Evolutionary conservation across 2,329 filamentous ascomycete species (phyloP).

Genomic region (Sporothrix brunneoviolacea): DNA sequence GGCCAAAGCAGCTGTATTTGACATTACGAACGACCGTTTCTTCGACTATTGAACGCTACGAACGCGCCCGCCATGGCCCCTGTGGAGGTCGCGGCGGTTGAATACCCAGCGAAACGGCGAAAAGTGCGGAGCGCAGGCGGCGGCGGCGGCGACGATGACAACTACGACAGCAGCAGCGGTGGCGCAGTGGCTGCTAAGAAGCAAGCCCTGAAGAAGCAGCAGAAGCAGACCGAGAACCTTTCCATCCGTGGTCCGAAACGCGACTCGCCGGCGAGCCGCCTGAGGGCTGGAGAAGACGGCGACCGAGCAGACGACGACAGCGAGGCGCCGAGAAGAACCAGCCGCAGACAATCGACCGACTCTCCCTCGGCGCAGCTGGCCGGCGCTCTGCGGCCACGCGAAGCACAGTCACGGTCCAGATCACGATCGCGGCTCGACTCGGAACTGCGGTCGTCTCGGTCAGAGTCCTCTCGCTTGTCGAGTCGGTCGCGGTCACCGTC

Average conservation of each 20-base stretch:
- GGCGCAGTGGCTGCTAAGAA: background rate
- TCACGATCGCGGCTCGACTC: background rate
- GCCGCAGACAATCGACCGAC: constrained; percentile 2
- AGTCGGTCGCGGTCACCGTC: background rate
- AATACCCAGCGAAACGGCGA: constrained; percentile 12
- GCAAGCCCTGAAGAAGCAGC: background rate
- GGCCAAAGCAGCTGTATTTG: no score
- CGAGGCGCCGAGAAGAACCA: background rate
- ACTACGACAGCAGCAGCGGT: background rate
- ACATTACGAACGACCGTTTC: no score
- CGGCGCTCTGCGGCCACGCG: constrained; percentile 9
- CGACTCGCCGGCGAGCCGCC: no score
- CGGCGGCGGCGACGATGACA: background rate
- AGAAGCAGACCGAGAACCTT: background rate
- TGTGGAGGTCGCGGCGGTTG: constrained; percentile 1
- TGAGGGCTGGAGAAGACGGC: no score
- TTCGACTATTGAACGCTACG: no score
- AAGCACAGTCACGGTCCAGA: background rate
- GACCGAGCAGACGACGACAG: no score
- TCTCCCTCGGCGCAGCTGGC: constrained; percentile 18
- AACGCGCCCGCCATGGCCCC: constrained; percentile 9
- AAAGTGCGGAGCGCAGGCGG: background rate
- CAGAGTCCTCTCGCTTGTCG: background rate
- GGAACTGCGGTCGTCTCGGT: background rate
- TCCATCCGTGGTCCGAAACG: constrained; percentile 8